Conservation (phyloP, 345 rosid species). For the Eucalyptus curtisii region DNA sequence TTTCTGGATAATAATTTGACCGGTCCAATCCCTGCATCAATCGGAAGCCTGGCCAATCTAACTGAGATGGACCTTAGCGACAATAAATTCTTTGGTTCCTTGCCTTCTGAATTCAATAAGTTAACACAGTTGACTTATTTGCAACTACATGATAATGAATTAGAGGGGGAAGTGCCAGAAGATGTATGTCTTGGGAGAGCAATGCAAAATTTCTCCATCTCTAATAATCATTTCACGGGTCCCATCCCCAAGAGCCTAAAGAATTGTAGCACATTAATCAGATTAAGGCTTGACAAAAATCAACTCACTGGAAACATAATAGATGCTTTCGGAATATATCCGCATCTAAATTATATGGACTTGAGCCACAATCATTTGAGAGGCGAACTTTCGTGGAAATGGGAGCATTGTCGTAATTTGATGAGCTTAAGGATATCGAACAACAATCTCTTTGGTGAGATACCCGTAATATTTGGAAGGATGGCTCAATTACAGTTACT, state of each 20-base stretch:
- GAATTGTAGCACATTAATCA: background rate
- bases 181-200: background rate
- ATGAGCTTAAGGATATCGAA: background rate
- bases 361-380: background rate
- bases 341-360: background rate
- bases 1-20: no score
- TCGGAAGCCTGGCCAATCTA: background rate
- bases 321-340: background rate
- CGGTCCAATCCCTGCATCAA: no score
- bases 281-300: background rate
- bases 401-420: background rate
- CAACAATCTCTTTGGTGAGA: fast-evolving
- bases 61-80: fast-evolving
- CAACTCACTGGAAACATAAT: background rate
- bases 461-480: background rate
- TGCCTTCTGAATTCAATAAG: background rate
- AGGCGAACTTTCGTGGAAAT: background rate
- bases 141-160: fast-evolving
- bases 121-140: fast-evolving
- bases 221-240: background rate
- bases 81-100: background rate
- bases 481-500: background rate
- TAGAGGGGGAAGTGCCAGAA: background rate
- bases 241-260: background rate
- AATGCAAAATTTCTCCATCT: fast-evolving